Base-by-base conservation (phyloP, 2,329 filamentous ascomycete species). In the Talaromyces sp. region DNA sequence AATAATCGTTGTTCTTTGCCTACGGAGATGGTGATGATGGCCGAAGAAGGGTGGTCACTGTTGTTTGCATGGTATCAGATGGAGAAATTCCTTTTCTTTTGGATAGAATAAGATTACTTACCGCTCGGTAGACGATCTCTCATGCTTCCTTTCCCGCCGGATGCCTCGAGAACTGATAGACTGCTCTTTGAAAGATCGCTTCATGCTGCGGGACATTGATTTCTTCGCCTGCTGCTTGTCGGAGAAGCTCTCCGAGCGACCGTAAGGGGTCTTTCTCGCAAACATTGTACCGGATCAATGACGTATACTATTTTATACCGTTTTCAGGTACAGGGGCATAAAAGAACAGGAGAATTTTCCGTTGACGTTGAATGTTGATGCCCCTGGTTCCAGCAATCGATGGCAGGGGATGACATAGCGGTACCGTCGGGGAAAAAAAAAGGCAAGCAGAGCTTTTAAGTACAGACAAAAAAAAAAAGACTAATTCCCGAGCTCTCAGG, bases 1-100 rank as follows among this genome's bases (percentile, higher is more conserved):
- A 97, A 97, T 68, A 96, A 88, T 27, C 93, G 87, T 74, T 92
- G 88, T 67, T 93, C 89, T 5, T 83, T 83, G n/a, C 91, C 91
- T 68, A 96, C 86, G 68, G 90, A 85, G 64, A 96, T 84, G 9
- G 91, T 96, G 67, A 96, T 85, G 72, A 95, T 91, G 52, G 89
- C 81, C 2, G 88, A 89, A 30, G 83, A 84, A 62, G 87, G 72
- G 61, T 77, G 83, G 63, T 85, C 88, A 65, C 40, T 56, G 36
- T 47, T 31, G 44, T 1, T 36, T 40, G 18, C 12, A 30, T 5
- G 9, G 6, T 51, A 18, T 28, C 30, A 34, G 57, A 59, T 31
- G 27, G 14, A 34, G 10, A 23, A 12, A 5, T 9, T 14, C n/a
- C 18, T 57, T 42, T 44, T 44, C 23, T 27, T 27, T 12, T 16